Base-by-base conservation (phyloP, 208 protist species). In the Crithidia thermophila region DNA sequence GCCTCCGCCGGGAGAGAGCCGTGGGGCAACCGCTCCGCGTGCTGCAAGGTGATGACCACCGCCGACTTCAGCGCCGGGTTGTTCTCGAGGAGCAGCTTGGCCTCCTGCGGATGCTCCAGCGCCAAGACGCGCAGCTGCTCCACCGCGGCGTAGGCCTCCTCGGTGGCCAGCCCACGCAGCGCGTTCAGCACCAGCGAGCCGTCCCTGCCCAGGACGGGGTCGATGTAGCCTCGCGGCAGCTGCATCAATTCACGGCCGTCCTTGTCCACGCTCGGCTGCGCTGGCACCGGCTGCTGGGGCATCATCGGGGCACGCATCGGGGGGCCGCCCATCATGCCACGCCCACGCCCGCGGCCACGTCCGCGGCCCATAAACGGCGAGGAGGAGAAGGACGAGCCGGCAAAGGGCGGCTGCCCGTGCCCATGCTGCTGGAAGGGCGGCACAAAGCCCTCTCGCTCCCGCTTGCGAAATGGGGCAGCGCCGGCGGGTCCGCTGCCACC, bases 51-150 rank as follows among this genome's bases (percentile, higher is more conserved):
- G 70, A 91, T 84, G 30, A 93, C 77, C 1, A 93, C 81, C 6
- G 88, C 91, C 0, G 81, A 79, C 37, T 81, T 78, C 23, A 96
- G 68, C 1, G 82, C 85, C 4, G 91, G 91, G 49, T 80, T 82
- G 45, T 83, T 83, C 27, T 86, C 73, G 20, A 96, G 76, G 46
- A 96, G 57, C 33, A 62, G 55, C 46, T 77, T 74, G 23, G 88
- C 91, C 59, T 90, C 91, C 23, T 70, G 64, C 23, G 72, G 81
- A 3, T 83, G 82, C 61, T 92, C 88, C 8, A 96, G 59, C 46
- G 83, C 88, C 50, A 96, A 62, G 7, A 93, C 85, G 31, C 91
- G 91, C 31, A 96, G 78, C 74, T 96, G 91, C 77, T 96, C 88
- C 33, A 94, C 88, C 23, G 91, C 91, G 75, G 91, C 86, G 77